Evolutionary conservation across 1,139 yeast genomes (phyloP), one percentile per base, ranked within the genome.

Genomic region (Magnusiomyces magnusii): DNA sequence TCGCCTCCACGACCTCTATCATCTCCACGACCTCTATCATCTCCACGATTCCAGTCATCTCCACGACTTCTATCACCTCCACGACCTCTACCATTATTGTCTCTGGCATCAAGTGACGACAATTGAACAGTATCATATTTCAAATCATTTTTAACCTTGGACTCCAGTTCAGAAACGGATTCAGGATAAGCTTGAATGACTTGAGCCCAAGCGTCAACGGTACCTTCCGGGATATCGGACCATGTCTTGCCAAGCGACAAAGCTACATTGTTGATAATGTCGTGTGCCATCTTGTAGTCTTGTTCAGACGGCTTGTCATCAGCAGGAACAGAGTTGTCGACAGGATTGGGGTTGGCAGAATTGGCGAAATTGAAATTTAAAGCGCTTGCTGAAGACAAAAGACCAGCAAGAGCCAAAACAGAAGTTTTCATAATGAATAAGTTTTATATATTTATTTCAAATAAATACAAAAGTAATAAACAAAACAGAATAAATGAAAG

Each of bases 61-160:
- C n/a, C n/a, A n/a, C n/a, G n/a, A n/a, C n/a, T n/a, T n/a, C n/a
- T n/a, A n/a, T n/a, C n/a, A n/a, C n/a, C n/a, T n/a, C n/a, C n/a
- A n/a, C n/a, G n/a, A n/a, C n/a, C n/a, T n/a, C n/a, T n/a, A n/a
- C n/a, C n/a, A n/a, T n/a, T n/a, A n/a, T n/a, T n/a, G n/a, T n/a
- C n/a, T n/a, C n/a, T n/a, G n/a, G n/a, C n/a, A n/a, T n/a, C n/a
- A n/a, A n/a, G n/a, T n/a, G n/a, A n/a, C n/a, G n/a, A n/a, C n/a
- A n/a, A n/a, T n/a, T n/a, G n/a, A n/a, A n/a, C n/a, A 79, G 71
- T 80, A 9, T 39, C 21, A 34, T 44, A 51, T 27, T 39, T 27
- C 21, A 58, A 47, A 7, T 55, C 51, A 34, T 53, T 55, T 10
- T 44, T 47, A 25, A 57, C 56, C 39, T 60, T 60, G 21, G 52